These are phyloP conservation scores for Pythium folliculosum DNA, from an alignment of 352 stramenopile species.

Conservation along the genomic window DNA sequence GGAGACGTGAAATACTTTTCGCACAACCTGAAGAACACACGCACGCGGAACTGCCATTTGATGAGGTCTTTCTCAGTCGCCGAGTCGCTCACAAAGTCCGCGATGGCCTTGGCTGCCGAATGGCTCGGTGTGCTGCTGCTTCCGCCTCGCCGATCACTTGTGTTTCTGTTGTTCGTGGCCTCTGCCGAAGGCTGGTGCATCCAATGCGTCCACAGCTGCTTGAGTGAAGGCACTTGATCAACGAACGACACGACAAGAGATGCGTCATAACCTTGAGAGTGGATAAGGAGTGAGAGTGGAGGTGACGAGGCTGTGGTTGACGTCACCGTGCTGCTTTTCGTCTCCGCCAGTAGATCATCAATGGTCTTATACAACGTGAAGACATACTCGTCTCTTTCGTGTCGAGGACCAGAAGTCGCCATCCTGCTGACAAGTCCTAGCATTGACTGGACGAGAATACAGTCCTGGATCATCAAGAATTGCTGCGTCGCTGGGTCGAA, in stretches of 20 bases:
- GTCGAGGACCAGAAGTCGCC: not conserved
- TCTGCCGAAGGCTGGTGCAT: conserved; percentile 30
- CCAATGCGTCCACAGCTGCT: conserved; percentile 58
- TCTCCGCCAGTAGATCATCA: conserved; percentile 3
- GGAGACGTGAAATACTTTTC: conserved; percentile 36
- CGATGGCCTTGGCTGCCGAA: conserved; percentile 39
- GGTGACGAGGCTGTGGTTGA: conserved; percentile 20
- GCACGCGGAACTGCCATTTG: conserved; percentile 58
- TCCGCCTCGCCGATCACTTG: conserved; percentile 4
- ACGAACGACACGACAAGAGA: conserved; percentile 39
- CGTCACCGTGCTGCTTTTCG: not conserved
- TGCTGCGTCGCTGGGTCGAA: conserved; percentile 41
- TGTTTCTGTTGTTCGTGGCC: not conserved
- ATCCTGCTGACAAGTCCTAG: conserved; percentile 33
- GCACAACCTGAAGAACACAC: conserved; percentile 56
- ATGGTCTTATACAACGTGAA: conserved; percentile 12
- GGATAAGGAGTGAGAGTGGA: conserved; percentile 42
- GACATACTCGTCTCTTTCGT: conserved; percentile 10
- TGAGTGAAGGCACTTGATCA: conserved; percentile 39
- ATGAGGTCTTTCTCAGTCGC: conserved; percentile 47
- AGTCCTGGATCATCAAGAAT: conserved; percentile 58
- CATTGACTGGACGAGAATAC: conserved; percentile 51
- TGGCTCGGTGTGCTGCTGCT: conserved; percentile 9
- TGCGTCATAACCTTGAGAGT: conserved; percentile 52
- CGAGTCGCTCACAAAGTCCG: conserved; percentile 51